Evolutionary conservation across 164 flowering plant genomes (phyloP).

Genomic region (Aristolochia fimbriata): DNA sequence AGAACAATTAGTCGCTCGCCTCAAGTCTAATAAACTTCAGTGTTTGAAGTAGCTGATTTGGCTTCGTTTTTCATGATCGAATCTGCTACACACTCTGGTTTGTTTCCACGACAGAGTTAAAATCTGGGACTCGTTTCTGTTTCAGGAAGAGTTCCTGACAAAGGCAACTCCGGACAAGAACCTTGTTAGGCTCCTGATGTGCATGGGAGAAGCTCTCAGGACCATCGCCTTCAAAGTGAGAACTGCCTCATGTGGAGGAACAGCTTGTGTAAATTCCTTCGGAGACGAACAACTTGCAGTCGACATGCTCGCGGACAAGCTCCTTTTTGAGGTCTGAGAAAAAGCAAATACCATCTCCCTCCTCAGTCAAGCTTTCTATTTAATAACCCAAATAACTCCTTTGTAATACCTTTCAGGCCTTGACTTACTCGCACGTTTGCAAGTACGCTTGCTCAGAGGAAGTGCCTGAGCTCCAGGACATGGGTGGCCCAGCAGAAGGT

Average conservation of each 20-base stretch:
- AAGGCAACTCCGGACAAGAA: conserved; percentile 92
- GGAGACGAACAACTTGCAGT: conserved; percentile 99
- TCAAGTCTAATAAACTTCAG: too few species aligned
- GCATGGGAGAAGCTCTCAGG: conserved; percentile 96
- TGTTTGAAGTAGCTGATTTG: too few species aligned
- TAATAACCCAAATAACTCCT: too few species aligned
- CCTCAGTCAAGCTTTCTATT: too few species aligned
- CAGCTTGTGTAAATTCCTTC: conserved; percentile 87
- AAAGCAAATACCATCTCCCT: neutral
- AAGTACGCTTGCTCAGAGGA: conserved; percentile 98
- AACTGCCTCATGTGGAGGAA: conserved; percentile 98
- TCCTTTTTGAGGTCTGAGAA: conserved; percentile 70
- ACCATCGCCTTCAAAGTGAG: conserved; percentile 90
- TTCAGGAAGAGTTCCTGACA: conserved; percentile 76
- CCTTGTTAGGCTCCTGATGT: conserved; percentile 63
- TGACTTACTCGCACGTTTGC: conserved; percentile 85
- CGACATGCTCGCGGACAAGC: conserved; percentile 88
- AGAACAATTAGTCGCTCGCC: too few species aligned
- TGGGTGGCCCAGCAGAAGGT: conserved; percentile 98
- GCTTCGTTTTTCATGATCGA: too few species aligned
- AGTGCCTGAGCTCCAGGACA: conserved; percentile 93
- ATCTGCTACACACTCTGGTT: neutral
- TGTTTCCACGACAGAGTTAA: neutral
- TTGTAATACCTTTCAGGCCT: conserved; percentile 39
- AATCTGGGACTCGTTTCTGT: neutral